phyloP scores from a whole-genome alignment of 2,329 filamentous ascomycete species.

The Fusarium subtropicale region DNA sequence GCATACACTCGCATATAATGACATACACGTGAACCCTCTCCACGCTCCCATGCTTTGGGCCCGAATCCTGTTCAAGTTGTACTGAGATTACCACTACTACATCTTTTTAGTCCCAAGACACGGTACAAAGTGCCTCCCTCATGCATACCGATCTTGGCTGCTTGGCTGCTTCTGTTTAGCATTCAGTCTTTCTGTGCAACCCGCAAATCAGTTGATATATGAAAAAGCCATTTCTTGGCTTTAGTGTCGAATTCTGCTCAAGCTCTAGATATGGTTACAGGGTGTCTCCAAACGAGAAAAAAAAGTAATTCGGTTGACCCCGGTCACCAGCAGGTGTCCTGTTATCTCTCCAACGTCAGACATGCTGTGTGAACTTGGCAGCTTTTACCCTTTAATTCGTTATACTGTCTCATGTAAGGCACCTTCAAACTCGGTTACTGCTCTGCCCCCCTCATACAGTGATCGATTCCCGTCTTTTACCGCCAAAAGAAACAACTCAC shows the following conservation, averaged over 20 bases:
- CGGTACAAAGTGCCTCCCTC: neutral
- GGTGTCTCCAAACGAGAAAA: neutral
- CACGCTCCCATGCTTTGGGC: constrained; percentile 19
- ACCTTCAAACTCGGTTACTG: constrained; percentile 5
- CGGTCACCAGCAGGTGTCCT: neutral
- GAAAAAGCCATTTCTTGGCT: neutral
- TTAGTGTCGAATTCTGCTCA: neutral
- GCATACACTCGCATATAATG: neutral
- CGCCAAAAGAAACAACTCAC: constrained; percentile 5
- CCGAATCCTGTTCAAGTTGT: constrained; percentile 17
- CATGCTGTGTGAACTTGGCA: constrained; percentile 12
- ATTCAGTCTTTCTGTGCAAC: neutral
- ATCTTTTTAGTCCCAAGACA: neutral
- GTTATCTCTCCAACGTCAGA: constrained; percentile 21
- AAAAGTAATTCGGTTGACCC: neutral
- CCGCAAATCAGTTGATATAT: neutral
- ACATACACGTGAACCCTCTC: constrained; percentile 18
- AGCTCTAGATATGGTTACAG: neutral
- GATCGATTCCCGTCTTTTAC: constrained; percentile 4
- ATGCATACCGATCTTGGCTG: neutral
- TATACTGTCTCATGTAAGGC: constrained; percentile 22
- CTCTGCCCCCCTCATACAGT: neutral
- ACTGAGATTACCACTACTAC: constrained; percentile 25
- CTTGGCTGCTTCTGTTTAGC: constrained; percentile 6
- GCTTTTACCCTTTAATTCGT: constrained; percentile 24